Base-by-base conservation (phyloP, 768 basidiomycete genomes). In the Saitozyma sp. region DNA sequence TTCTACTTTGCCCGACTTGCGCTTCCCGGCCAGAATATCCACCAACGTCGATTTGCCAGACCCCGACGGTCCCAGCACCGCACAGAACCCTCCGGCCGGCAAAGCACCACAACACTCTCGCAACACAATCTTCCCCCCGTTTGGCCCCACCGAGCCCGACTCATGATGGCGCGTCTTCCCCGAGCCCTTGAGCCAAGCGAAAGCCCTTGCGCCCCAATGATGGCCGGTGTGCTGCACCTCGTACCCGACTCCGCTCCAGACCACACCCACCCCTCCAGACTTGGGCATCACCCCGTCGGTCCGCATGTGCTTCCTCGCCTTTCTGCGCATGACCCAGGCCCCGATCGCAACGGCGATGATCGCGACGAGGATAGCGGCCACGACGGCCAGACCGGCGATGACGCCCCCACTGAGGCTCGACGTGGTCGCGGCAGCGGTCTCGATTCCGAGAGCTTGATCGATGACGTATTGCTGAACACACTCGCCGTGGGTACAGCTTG, bases 21-120 rank as follows among this genome's bases (percentile, higher is more conserved):
- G 82, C 76, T 89, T 93, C 2, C 89, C 87, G 0, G 92, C 90
- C 9, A 98, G 84, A 43, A 96, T 86, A 73, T 98, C 94, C 16
- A 96, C 88, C 43, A 97, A 82, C 0, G 93, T 92, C 0, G 90
- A 91, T 79, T 95, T 95, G 49, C 92, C 92, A 16, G 92, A 91
- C 59, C 92, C 93, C 68, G 89, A 90, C 0, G 94, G 92, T 0
- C 94, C 94, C 3, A 97, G 84, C 59, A 96, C 86, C n/a, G 90
- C 90, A 84, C 92, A 87, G 82, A 96, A 86, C 64, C 89, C 85
- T 9, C 94, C 92, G 0, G 91, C 86, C 2, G 82, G 80, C n/a
- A 95, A 85, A 9, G 79, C 77, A 0, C 93, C 94, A 53, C 80
- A 85, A 39, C 92, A 83, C 46, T 81, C 81, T 71, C 91, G 86